Conservation (phyloP, 2,329 filamentous ascomycete genomes). For the Xylariales sp. region DNA sequence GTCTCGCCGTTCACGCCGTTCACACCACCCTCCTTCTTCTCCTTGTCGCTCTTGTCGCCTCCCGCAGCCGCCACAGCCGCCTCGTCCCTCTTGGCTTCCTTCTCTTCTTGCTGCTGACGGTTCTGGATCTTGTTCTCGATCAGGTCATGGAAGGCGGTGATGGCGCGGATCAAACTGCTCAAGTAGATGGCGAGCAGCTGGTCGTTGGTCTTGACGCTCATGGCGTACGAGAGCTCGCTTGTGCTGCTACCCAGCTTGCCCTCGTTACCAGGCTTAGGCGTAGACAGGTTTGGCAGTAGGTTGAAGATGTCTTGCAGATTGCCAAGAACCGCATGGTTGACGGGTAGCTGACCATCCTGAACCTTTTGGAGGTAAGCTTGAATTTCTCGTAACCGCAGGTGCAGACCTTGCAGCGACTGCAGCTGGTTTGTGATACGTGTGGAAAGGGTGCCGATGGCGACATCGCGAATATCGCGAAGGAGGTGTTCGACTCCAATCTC, state of each 20-base stretch:
- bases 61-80: slow-evolving; percentile 44
- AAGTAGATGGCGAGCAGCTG: slow-evolving; percentile 98
- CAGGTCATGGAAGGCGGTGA: slow-evolving; percentile 97
- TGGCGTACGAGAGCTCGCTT: slow-evolving; percentile 86
- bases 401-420: slow-evolving; percentile 92
- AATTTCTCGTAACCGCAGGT: slow-evolving; percentile 91
- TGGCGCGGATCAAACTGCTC: slow-evolving; percentile 92
- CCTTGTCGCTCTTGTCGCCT: slow-evolving; percentile 43
- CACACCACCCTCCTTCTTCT: slow-evolving; percentile 34
- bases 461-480: slow-evolving; percentile 94
- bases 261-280: slow-evolving; percentile 63
- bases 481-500: slow-evolving; percentile 98
- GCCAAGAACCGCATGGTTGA: slow-evolving; percentile 95
- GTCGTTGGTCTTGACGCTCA: slow-evolving; percentile 99
- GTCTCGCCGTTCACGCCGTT: slow-evolving; percentile 53
- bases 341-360: slow-evolving; percentile 82
- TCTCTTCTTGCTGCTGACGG: slow-evolving; percentile 92
- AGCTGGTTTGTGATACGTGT: slow-evolving; percentile 97
- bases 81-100: slow-evolving; percentile 73
- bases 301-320: slow-evolving; percentile 99
- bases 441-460: slow-evolving; percentile 92
- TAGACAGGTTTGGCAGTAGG: slow-evolving; percentile 90
- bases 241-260: slow-evolving; percentile 52
- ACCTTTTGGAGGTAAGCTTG: slow-evolving; percentile 95
- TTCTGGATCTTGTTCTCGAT: slow-evolving; percentile 99